These are phyloP conservation scores for Pseudogymnoascus sp. DNA, from an alignment of 2,329 filamentous ascomycete species.

Conservation along the genomic window DNA sequence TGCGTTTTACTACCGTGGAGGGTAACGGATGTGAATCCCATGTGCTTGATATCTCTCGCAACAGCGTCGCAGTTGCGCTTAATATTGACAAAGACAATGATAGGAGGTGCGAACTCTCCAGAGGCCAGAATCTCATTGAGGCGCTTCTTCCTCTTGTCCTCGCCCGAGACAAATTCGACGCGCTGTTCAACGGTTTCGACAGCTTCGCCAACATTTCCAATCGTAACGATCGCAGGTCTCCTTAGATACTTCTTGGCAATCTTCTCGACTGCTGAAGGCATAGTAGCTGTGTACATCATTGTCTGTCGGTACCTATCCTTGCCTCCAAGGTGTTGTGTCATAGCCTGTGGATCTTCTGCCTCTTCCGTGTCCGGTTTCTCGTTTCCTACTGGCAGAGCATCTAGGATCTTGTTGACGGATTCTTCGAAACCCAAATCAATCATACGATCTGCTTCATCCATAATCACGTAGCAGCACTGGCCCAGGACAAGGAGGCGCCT, in stretches of 20 bases:
- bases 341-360: slow-evolving; percentile 76
- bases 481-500: slow-evolving; percentile 79
- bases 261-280: slow-evolving; percentile 84
- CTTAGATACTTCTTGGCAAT: slow-evolving; percentile 97
- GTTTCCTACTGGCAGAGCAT: slow-evolving; percentile 83
- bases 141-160: slow-evolving; percentile 94
- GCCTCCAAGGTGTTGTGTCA: slow-evolving; percentile 68
- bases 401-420: slow-evolving; percentile 92
- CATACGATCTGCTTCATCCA: slow-evolving; percentile 99
- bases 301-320: slow-evolving; percentile 85
- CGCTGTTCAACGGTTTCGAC: slow-evolving; percentile 97
- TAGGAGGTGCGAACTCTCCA: slow-evolving; percentile 72
- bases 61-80: slow-evolving; percentile 97
- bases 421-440: slow-evolving; percentile 98
- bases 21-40: slow-evolving; percentile 84
- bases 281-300: slow-evolving; percentile 99
- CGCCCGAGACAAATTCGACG: slow-evolving; percentile 80
- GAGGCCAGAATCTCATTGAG: slow-evolving; percentile 82
- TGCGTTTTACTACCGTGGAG: slow-evolving; percentile 95
- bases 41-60: slow-evolving; percentile 84
- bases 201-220: slow-evolving; percentile 89
- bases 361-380: slow-evolving; percentile 92
- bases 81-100: slow-evolving; percentile 99
- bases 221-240: slow-evolving; percentile 85
- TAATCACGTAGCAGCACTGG: slow-evolving; percentile 98